Evolutionary conservation across 805 yeast species (phyloP), one percentile per base, ranked within the genome.

Genomic region (Kregervanrija delftensis): DNA sequence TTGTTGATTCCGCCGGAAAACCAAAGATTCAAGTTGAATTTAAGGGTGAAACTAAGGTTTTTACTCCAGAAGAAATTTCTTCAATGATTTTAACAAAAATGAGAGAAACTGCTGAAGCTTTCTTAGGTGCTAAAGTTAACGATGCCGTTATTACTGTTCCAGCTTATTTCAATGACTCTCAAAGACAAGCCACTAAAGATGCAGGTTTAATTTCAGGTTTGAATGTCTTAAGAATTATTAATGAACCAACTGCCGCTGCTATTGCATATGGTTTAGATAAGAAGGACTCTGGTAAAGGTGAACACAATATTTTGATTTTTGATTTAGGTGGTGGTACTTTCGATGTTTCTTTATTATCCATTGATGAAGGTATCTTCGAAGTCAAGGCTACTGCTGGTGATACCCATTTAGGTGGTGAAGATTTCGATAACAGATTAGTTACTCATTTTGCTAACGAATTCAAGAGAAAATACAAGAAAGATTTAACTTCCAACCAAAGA

Each of bases 301-400:
- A 78, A 52, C 79, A 77, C 69, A 86, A 88, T 69, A 90, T 88
- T 51, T 76, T 88, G 64, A 88, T 88, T 63, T 88, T 88, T 77
- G 96, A 88, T 72, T 77, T 88, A 64, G 96, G 96, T 80, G 96
- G 96, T 73, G 96, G 96, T 77, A 88, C 96, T 63, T 88, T 88
- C 73, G 96, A 88, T 87, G 96, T 89, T 53, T 89, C 96, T 42
- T 76, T 88, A 58, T 77, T 88, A 62, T 81, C 86, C 67, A 87
- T 88, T 67, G 91, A 89, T 68, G 96, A 91, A 63, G 96, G 96
- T 82, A 89, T 88, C 64, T 88, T 88, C 77, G 89, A 89, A 66
- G 96, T 88, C 63, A 88, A 88, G 79, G 95, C 96, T 59, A 88
- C 96, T 51, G 88, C 87, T 47, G 88, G 86, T 68, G 86, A 89